These are phyloP conservation scores for Akebia trifoliata DNA, from an alignment of 164 flowering plant species.

Conservation along the genomic window DNA sequence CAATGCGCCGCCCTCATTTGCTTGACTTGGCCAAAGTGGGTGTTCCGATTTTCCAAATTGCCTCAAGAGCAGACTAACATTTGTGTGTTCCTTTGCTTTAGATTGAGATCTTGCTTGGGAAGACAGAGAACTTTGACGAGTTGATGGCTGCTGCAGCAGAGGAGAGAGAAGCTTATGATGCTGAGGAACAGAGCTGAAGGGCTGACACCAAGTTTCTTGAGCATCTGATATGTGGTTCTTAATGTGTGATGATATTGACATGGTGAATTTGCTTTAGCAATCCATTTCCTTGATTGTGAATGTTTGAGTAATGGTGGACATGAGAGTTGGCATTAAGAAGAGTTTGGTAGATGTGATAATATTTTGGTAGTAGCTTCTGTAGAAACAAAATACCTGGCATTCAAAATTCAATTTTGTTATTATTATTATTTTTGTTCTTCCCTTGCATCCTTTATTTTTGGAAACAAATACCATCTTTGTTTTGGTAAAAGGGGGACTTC, in stretches of 20 bases:
- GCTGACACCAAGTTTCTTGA: not conserved
- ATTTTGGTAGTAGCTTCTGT: not conserved
- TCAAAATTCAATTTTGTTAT: not conserved
- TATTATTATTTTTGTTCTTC: too few species aligned
- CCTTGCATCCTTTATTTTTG: too few species aligned
- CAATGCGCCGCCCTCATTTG: too few species aligned
- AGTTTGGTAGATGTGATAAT: not conserved
- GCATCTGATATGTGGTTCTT: not conserved
- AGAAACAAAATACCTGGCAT: not conserved
- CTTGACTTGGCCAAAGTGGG: too few species aligned
- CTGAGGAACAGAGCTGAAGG: constrained; percentile 51
- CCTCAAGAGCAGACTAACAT: not conserved
- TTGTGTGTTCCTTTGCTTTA: constrained; percentile 16
- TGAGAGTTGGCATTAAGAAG: not conserved
- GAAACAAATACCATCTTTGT: too few species aligned
- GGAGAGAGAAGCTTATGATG: constrained; percentile 37
- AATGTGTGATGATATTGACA: not conserved
- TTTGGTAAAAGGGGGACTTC: too few species aligned
- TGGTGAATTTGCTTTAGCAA: not conserved
- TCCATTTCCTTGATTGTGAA: not conserved
- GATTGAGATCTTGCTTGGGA: constrained; percentile 83
- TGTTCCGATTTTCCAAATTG: not conserved
- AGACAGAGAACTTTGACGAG: constrained; percentile 77
- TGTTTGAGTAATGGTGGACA: not conserved
- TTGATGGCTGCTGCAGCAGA: constrained; percentile 83